These are phyloP conservation scores for Penicillium hordei DNA, from an alignment of 2,329 filamentous ascomycete genomes.

Conservation along the genomic window DNA sequence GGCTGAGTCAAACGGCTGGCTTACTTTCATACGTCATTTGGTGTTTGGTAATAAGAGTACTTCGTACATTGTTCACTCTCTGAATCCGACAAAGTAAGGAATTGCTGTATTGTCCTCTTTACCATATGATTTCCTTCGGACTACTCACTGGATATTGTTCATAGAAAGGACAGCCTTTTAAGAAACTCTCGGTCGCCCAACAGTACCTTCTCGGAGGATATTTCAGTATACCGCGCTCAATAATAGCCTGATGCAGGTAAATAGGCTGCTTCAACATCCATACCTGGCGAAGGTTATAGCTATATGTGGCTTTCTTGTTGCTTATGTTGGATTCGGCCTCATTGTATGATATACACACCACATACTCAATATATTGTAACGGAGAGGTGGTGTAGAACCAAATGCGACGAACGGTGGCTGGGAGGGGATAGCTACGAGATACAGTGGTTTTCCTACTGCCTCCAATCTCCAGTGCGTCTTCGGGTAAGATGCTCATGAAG, in stretches of 20 bases:
- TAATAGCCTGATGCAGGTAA: background rate
- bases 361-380: background rate
- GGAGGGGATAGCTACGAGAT: background rate
- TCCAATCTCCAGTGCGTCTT: background rate
- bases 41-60: background rate
- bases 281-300: background rate
- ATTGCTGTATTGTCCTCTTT: background rate
- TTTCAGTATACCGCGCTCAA: background rate
- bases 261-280: slow-evolving; percentile 3
- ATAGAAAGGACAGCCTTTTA: background rate
- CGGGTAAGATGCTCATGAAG: background rate
- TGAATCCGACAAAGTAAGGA: background rate
- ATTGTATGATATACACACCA: slow-evolving; percentile 2
- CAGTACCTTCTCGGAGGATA: background rate
- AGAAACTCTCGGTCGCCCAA: background rate
- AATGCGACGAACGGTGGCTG: background rate
- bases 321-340: background rate
- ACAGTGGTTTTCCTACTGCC: background rate
- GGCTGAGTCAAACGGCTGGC: background rate
- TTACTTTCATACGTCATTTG: background rate
- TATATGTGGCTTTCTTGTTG: background rate
- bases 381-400: slow-evolving; percentile 4
- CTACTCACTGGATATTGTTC: background rate
- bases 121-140: background rate
- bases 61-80: background rate